phyloP scores from a whole-genome alignment of 805 yeast species.

The Suhomyces sp. region DNA sequence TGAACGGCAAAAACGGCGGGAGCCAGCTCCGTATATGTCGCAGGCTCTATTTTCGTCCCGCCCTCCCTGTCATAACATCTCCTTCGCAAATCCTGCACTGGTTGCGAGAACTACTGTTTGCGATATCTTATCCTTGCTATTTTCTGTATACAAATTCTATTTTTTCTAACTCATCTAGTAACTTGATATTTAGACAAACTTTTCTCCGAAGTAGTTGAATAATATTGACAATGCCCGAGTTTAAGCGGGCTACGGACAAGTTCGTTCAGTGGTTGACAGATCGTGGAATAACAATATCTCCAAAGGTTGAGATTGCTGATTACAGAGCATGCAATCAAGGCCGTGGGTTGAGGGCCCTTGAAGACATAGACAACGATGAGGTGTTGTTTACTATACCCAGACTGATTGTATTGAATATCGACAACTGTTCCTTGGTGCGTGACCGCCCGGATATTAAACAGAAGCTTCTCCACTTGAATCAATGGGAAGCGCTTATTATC shows the following conservation, averaged over 20 bases:
- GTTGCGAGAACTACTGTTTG: background rate
- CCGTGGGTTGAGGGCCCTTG: slow-evolving; percentile 66
- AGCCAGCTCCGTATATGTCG: background rate
- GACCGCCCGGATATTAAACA: slow-evolving; percentile 29
- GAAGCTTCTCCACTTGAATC: slow-evolving; percentile 44
- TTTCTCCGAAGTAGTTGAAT: background rate
- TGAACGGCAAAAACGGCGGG: background rate
- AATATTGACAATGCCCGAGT: background rate
- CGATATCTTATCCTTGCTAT: background rate
- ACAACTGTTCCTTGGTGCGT: slow-evolving; percentile 46
- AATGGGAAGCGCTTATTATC: slow-evolving; percentile 79
- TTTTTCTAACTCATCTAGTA: background rate
- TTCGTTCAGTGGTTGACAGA: slow-evolving; percentile 28
- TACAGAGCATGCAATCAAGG: slow-evolving; percentile 62
- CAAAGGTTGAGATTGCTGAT: slow-evolving; percentile 61
- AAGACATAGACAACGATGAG: slow-evolving; percentile 61
- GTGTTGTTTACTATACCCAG: slow-evolving; percentile 69
- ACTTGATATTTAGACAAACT: background rate
- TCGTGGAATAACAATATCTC: slow-evolving; percentile 45
- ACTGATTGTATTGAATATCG: slow-evolving; percentile 52
- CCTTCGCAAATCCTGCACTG: background rate
- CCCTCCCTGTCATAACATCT: background rate
- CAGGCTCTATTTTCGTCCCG: background rate
- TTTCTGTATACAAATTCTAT: background rate
- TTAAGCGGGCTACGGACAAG: slow-evolving; percentile 1